Evolutionary conservation across 495 filamentous ascomycete genomes (phyloP).

Genomic region (Rostrohypoxylon terebratum): DNA sequence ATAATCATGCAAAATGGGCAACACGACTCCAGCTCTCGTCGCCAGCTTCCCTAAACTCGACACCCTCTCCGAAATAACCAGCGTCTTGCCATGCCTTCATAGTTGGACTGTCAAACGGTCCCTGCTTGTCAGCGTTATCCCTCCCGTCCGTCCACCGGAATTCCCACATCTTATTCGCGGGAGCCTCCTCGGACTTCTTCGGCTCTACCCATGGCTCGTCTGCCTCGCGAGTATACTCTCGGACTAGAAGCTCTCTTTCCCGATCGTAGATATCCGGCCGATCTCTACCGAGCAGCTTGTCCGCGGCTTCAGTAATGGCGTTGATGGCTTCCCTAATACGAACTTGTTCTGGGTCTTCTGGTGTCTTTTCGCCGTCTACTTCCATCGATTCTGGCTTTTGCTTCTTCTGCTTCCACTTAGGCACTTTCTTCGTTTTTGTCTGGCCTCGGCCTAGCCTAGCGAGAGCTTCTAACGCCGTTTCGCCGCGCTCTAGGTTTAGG

Average conservation of each 20-base stretch:
- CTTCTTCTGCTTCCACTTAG: slow-evolving; percentile 71
- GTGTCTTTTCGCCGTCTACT: slow-evolving; percentile 62
- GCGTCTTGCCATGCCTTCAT: slow-evolving; percentile 92
- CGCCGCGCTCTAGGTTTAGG: slow-evolving; percentile 76
- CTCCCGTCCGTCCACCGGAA: slow-evolving; percentile 90
- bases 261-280: slow-evolving; percentile 90
- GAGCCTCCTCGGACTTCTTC: slow-evolving; percentile 25
- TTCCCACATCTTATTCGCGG: slow-evolving; percentile 77
- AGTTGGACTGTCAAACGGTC: slow-evolving; percentile 82
- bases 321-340: slow-evolving; percentile 79
- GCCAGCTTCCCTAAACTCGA: slow-evolving; percentile 81
- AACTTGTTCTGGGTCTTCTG: slow-evolving; percentile 76
- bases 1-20: slow-evolving; percentile 69
- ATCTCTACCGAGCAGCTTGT: slow-evolving; percentile 82
- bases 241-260: slow-evolving; percentile 83
- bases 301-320: slow-evolving; percentile 86
- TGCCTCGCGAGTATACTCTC: slow-evolving; percentile 87
- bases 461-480: slow-evolving; percentile 90
- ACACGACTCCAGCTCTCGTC: slow-evolving; percentile 71
- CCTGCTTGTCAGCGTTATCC: slow-evolving; percentile 83
- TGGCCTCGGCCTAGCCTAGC: slow-evolving; percentile 79
- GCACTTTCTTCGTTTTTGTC: slow-evolving; percentile 72
- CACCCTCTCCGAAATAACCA: slow-evolving; percentile 93
- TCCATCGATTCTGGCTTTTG: slow-evolving; percentile 74
- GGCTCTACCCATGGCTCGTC: slow-evolving; percentile 92